Conservation (phyloP, 1,284 basidiomycete genomes). For the Xerocomus cyaneibrunnescens region DNA sequence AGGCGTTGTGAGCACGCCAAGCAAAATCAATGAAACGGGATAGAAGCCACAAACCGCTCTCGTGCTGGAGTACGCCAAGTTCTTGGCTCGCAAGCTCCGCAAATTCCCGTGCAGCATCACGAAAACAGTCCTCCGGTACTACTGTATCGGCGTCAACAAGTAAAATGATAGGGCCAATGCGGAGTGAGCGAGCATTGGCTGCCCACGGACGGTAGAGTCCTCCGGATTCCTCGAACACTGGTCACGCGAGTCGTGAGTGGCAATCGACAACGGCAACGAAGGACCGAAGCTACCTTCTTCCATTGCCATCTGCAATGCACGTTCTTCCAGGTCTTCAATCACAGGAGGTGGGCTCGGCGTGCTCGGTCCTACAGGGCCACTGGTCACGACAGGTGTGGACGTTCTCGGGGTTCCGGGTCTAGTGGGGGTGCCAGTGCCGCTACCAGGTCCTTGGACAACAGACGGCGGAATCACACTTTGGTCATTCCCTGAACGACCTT, state of each 20-base stretch:
- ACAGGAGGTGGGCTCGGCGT: constrained; percentile 33
- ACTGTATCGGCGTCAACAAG: constrained; percentile 84
- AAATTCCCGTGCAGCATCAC: constrained; percentile 82
- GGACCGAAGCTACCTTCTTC: constrained; percentile 49
- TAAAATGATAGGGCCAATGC: constrained; percentile 64
- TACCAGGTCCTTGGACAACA: constrained; percentile 7
- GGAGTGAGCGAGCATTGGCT: constrained; percentile 54
- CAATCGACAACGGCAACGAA: not conserved
- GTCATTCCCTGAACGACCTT: constrained; percentile 30
- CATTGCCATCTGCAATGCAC: constrained; percentile 62
- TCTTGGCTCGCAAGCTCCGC: constrained; percentile 58
- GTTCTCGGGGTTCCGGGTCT: constrained; percentile 25
- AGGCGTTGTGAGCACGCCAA: constrained; percentile 7
- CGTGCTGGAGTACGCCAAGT: constrained; percentile 82
- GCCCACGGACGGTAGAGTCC: constrained; percentile 63
- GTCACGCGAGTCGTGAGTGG: constrained; percentile 5
- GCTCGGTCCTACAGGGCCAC: constrained; percentile 10
- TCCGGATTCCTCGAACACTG: constrained; percentile 54
- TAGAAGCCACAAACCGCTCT: constrained; percentile 50
- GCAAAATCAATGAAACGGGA: constrained; percentile 1
- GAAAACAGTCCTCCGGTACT: constrained; percentile 82
- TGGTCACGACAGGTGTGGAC: constrained; percentile 13
- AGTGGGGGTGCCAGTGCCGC: constrained; percentile 25
- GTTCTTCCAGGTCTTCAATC: constrained; percentile 61
- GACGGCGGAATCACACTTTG: constrained; percentile 23